Conservation (phyloP, 2,329 filamentous ascomycete species). For the Aureobasidium musti region DNA sequence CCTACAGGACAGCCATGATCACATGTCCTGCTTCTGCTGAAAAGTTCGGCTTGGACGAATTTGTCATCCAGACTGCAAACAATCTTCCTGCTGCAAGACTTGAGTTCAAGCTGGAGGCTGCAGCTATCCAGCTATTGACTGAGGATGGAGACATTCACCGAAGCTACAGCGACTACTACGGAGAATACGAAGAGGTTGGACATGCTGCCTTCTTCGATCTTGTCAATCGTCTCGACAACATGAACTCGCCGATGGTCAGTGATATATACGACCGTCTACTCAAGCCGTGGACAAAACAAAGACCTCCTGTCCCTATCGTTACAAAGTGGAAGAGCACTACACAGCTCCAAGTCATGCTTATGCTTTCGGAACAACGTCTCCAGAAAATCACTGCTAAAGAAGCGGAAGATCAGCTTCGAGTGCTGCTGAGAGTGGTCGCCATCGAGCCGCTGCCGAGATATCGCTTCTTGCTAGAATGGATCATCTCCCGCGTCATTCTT, state of each 20-base stretch:
- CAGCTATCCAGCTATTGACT: constrained; percentile 41
- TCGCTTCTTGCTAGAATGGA: constrained; percentile 53
- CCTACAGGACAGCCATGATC: constrained; percentile 35
- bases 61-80: constrained; percentile 46
- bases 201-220: constrained; percentile 52
- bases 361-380: constrained; percentile 46
- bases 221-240: constrained; percentile 43
- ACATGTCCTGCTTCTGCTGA: constrained; percentile 37
- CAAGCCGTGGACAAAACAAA: constrained; percentile 49
- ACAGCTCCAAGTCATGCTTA: constrained; percentile 51
- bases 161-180: constrained; percentile 49
- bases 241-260: constrained; percentile 36
- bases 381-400: constrained; percentile 31
- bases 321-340: constrained; percentile 52
- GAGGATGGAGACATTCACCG: constrained; percentile 36
- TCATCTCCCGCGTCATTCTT: constrained; percentile 48
- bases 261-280: constrained; percentile 43
- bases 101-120: constrained; percentile 51
- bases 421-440: constrained; percentile 46
- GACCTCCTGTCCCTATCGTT: constrained; percentile 47
- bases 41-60: constrained; percentile 44
- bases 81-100: constrained; percentile 46
- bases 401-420: constrained; percentile 41
- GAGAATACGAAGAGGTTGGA: constrained; percentile 46
- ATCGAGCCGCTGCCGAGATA: constrained; percentile 53